phyloP scores from a whole-genome alignment of 306 rosid genomes.

The Sesbania bispinosa region DNA sequence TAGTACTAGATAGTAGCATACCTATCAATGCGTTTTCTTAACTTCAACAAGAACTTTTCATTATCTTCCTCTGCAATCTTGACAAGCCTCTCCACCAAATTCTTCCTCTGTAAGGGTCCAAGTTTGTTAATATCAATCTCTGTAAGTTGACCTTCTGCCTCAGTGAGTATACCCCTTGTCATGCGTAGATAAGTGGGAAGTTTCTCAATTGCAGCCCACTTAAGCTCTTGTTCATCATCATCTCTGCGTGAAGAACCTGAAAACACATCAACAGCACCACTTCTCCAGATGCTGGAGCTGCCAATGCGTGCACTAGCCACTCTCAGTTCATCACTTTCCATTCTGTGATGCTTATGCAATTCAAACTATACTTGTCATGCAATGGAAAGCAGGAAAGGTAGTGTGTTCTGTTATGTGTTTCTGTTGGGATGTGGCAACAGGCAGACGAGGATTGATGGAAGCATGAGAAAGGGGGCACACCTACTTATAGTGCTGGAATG shows the following conservation, averaged over 20 bases:
- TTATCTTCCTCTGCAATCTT: slow-evolving; percentile 85
- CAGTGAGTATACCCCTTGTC: slow-evolving; percentile 43
- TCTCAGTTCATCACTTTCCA: slow-evolving; percentile 66
- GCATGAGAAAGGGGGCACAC: background rate
- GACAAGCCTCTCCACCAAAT: slow-evolving; percentile 73
- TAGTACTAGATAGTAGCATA: no score
- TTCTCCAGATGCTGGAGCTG: slow-evolving; percentile 68
- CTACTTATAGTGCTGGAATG: slow-evolving; percentile 14
- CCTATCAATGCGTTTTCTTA: slow-evolving; percentile 76
- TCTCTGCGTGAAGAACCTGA: slow-evolving; percentile 58
- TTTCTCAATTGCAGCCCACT: slow-evolving; percentile 87
- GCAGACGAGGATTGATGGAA: background rate
- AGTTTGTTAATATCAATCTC: slow-evolving; percentile 70
- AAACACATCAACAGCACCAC: slow-evolving; percentile 51
- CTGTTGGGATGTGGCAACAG: background rate
- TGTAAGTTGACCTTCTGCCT: slow-evolving; percentile 47
- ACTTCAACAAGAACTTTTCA: slow-evolving; percentile 76
- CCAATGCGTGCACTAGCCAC: slow-evolving; percentile 61
- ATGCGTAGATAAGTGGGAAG: slow-evolving; percentile 73
- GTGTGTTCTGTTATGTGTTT: background rate
- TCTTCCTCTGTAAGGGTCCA: slow-evolving; percentile 68
- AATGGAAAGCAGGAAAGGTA: background rate
- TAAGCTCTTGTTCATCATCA: slow-evolving; percentile 78
- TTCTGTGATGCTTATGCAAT: background rate
- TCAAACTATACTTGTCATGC: slow-evolving; percentile 17